phyloP scores from a whole-genome alignment of 2,329 filamentous ascomycete genomes.

The Pseudodiploospora longispora region DNA sequence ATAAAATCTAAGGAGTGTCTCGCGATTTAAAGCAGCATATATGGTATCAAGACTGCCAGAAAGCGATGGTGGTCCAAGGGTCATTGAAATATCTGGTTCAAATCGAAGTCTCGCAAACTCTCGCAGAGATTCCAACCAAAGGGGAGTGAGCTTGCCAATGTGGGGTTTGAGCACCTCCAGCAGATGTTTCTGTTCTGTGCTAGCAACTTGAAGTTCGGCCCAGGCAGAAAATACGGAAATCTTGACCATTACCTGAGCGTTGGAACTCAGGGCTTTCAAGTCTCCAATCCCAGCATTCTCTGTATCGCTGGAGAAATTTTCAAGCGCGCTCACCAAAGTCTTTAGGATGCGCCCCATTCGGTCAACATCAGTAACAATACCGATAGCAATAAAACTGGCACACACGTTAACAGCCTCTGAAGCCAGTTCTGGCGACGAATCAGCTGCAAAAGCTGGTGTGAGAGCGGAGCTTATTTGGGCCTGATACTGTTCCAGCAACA shows the following conservation, averaged over 20 bases:
- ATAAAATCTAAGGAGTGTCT: conserved; percentile 91
- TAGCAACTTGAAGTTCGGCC: conserved; percentile 94
- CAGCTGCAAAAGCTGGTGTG: conserved; percentile 89
- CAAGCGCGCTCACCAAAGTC: conserved; percentile 79
- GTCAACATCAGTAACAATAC: conserved; percentile 94
- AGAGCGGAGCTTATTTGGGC: conserved; percentile 95
- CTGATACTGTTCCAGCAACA: conserved; percentile 94
- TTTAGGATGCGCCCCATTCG: conserved; percentile 98
- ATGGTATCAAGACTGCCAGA: conserved; percentile 87
- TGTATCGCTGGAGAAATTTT: conserved; percentile 78
- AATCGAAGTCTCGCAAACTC: conserved; percentile 92
- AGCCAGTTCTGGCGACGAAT: conserved; percentile 91
- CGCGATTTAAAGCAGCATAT: conserved; percentile 87
- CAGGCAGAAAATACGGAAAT: conserved; percentile 95
- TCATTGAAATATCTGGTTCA: conserved; percentile 94
- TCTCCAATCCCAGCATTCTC: conserved; percentile 87
- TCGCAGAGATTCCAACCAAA: conserved; percentile 88
- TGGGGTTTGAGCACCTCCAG: conserved; percentile 83
- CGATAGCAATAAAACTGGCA: conserved; percentile 93
- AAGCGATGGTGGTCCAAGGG: conserved; percentile 68
- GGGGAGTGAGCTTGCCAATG: conserved; percentile 77
- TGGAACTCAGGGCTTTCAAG: conserved; percentile 83
- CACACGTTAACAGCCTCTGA: conserved; percentile 96
- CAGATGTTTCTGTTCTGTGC: conserved; percentile 83
- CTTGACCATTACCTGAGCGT: conserved; percentile 97